Conservation (phyloP, 2,329 filamentous ascomycete species). For the Epichloe elymi region DNA sequence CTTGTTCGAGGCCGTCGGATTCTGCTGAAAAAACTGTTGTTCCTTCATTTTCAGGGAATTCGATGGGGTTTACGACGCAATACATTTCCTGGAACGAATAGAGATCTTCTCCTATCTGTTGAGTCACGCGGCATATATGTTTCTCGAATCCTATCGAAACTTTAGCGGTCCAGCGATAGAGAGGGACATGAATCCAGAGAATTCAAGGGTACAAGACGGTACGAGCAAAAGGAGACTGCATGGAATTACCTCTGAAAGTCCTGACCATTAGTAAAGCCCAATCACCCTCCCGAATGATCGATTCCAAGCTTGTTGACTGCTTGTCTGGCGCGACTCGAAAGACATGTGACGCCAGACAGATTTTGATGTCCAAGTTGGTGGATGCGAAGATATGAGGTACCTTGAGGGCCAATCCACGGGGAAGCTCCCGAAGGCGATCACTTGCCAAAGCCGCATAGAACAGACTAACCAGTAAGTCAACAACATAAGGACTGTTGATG, state of each 20-base stretch:
- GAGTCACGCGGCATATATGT: not conserved
- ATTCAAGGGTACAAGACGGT: not conserved
- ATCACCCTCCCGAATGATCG: not conserved
- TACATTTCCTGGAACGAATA: not conserved
- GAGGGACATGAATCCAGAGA: not conserved
- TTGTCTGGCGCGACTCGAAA: not conserved
- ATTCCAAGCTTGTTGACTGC: not conserved
- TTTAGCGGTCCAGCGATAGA: not conserved
- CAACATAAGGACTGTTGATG: conserved; percentile 61
- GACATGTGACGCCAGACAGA: not conserved
- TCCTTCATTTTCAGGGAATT: not conserved
- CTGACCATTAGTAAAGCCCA: not conserved
- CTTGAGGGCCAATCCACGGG: conserved; percentile 27
- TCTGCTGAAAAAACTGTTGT: not conserved
- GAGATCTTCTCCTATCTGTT: not conserved
- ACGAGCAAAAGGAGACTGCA: not conserved
- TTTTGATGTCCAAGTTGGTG: not conserved
- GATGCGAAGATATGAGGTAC: conserved; percentile 10
- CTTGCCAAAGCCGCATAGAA: conserved; percentile 49
- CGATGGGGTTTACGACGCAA: not conserved
- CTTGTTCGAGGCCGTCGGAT: not conserved
- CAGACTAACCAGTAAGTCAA: conserved; percentile 74
- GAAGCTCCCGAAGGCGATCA: conserved; percentile 29
- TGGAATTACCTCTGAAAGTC: not conserved
- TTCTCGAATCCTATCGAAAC: not conserved